phyloP scores from a whole-genome alignment of 345 rosid genomes.

The Populus pruinosa region DNA sequence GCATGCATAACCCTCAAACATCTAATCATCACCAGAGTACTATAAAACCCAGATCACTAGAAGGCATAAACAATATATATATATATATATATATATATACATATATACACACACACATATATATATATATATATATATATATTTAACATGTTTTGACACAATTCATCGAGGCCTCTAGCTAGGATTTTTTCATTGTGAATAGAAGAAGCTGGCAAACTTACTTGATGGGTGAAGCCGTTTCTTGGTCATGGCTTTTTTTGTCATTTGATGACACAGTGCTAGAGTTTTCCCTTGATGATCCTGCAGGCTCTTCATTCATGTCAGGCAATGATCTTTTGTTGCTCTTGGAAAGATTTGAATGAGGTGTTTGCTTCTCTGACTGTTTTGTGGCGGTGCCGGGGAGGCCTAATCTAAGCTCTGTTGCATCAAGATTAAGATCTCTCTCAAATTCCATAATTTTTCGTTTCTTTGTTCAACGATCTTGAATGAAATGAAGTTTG shows the following conservation, averaged over 20 bases:
- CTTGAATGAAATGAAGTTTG: not conserved
- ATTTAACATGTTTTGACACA: not conserved
- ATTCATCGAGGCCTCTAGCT: not conserved
- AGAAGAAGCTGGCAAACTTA: constrained; percentile 14
- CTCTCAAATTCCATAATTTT: constrained; percentile 26
- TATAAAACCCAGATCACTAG: not conserved
- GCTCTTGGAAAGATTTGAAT: not conserved
- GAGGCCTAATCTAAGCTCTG: constrained; percentile 44
- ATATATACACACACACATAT: too few species aligned
- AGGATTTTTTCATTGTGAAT: not conserved
- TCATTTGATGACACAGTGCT: not conserved
- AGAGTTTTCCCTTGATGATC: constrained; percentile 2
- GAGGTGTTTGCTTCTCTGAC: constrained; percentile 5
- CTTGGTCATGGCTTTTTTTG: constrained; percentile 11
- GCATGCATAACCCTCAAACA: not conserved
- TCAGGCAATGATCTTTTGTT: constrained; percentile 40
- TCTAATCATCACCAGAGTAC: not conserved
- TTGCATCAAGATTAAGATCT: constrained; percentile 42
- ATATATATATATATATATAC: not conserved
- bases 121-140: not conserved
- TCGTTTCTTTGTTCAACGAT: not conserved
- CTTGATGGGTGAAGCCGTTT: constrained; percentile 34
- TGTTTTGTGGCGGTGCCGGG: constrained; percentile 27
- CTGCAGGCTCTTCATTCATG: constrained; percentile 19
- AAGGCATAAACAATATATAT: not conserved